Conservation (phyloP, 768 basidiomycete species). For the Rhodotorula sphaerocarpa region DNA sequence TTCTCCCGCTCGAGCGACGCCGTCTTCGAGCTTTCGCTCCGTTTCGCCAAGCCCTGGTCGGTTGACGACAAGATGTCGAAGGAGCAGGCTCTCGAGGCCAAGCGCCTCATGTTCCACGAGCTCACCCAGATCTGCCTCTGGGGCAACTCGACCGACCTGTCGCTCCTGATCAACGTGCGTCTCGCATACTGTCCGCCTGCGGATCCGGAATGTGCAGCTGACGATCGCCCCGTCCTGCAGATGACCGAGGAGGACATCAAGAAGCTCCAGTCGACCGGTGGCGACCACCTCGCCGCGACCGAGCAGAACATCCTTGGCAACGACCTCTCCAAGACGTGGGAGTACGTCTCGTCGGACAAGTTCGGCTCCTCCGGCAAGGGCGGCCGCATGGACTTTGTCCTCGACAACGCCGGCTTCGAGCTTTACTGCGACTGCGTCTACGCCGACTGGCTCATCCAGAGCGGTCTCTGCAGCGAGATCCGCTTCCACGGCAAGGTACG, state of each 20-base stretch:
- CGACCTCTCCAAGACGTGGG: slow-evolving; percentile 63
- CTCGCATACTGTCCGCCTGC: not conserved
- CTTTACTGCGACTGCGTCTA: slow-evolving; percentile 42
- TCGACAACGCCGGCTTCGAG: slow-evolving; percentile 57
- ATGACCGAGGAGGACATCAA: slow-evolving; percentile 98
- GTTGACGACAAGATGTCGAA: slow-evolving; percentile 48
- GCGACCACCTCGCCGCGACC: slow-evolving; percentile 87
- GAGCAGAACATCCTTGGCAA: slow-evolving; percentile 96
- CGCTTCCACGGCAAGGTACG: slow-evolving; percentile 72
- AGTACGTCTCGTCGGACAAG: slow-evolving; percentile 53
- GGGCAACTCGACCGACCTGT: slow-evolving; percentile 95
- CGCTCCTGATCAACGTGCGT: slow-evolving; percentile 69
- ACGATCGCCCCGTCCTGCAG: slow-evolving; percentile 1
- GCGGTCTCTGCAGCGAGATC: slow-evolving; percentile 71
- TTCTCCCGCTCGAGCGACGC: slow-evolving; percentile 86
- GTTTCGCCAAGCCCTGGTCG: slow-evolving; percentile 77
- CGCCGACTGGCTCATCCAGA: slow-evolving; percentile 89
- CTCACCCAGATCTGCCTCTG: slow-evolving; percentile 75
- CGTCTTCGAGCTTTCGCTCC: slow-evolving; percentile 85
- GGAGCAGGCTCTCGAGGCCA: slow-evolving; percentile 51
- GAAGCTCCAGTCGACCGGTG: slow-evolving; percentile 87
- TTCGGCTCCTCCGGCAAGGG: slow-evolving; percentile 55
- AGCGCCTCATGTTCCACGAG: slow-evolving; percentile 73
- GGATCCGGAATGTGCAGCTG: not conserved
- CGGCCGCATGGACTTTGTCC: slow-evolving; percentile 64